phyloP scores from a whole-genome alignment of 371 early-diverging fungal genomes.

The Vittaforma corneae region DNA sequence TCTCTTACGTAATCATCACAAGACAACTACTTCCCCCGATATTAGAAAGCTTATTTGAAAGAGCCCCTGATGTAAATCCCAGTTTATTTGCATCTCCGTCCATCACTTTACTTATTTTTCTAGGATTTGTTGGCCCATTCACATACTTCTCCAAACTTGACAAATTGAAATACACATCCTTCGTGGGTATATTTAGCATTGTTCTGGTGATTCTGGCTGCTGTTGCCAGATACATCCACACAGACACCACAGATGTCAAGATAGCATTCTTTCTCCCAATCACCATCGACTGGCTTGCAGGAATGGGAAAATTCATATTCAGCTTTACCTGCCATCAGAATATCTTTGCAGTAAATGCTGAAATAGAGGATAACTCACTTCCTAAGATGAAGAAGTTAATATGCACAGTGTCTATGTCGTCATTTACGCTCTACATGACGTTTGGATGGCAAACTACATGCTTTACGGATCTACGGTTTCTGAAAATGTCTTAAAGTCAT shows the following conservation, averaged over 20 bases:
- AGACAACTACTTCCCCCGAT: constrained; percentile 72
- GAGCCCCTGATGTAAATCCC: no score
- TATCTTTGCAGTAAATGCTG: constrained; percentile 54
- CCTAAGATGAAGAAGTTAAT: constrained; percentile 45
- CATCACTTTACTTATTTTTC: constrained; percentile 30
- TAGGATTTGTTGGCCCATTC: constrained; percentile 48
- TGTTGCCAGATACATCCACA: constrained; percentile 62
- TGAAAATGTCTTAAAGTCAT: constrained; percentile 69
- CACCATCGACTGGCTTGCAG: constrained; percentile 64
- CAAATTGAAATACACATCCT: constrained; percentile 80
- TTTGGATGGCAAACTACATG: constrained; percentile 84
- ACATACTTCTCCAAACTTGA: constrained; percentile 66
- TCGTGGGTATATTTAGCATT: constrained; percentile 75
- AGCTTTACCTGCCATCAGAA: constrained; percentile 95
- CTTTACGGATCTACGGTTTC: constrained; percentile 73
- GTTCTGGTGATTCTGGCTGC: constrained; percentile 74
- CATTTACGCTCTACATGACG: constrained; percentile 69
- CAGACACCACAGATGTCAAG: constrained; percentile 59
- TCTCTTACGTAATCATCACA: constrained; percentile 89
- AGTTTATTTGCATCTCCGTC: constrained; percentile 16
- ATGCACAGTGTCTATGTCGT: constrained; percentile 63
- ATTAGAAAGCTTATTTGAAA: constrained; percentile 25
- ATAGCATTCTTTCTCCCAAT: constrained; percentile 50
- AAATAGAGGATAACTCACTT: constrained; percentile 45
- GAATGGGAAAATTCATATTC: constrained; percentile 90